phyloP scores from a whole-genome alignment of 805 yeast species.

The Yamadazyma sp. region DNA sequence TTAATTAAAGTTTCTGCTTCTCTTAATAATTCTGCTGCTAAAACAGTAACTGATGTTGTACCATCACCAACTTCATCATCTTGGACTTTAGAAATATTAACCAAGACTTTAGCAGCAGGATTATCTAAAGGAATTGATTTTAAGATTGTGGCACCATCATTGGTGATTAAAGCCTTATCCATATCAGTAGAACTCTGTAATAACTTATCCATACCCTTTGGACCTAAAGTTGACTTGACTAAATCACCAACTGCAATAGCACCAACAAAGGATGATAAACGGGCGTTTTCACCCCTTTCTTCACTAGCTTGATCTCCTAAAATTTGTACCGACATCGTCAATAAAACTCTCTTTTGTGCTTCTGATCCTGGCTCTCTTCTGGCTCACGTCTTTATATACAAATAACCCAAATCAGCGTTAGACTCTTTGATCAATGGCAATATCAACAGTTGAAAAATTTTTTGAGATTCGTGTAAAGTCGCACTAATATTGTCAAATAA shows the following conservation, averaged over 20 bases:
- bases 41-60: constrained; percentile 89
- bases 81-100: constrained; percentile 91
- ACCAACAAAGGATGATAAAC: constrained; percentile 95
- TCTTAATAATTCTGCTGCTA: constrained; percentile 88
- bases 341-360: too few species aligned
- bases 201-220: constrained; percentile 98
- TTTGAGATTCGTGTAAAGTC: too few species aligned
- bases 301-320: constrained; percentile 97
- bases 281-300: constrained; percentile 97
- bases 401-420: too few species aligned
- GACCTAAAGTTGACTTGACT: constrained; percentile 92
- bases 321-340: constrained; percentile 75
- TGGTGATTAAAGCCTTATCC: constrained; percentile 78
- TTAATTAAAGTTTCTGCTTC: constrained; percentile 94
- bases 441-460: too few species aligned
- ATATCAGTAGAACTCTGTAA: constrained; percentile 77
- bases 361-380: too few species aligned
- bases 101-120: constrained; percentile 95
- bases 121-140: constrained; percentile 93
- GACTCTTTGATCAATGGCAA: too few species aligned
- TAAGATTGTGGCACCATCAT: constrained; percentile 97
- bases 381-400: too few species aligned
- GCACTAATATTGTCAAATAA: too few species aligned
- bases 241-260: constrained; percentile 99
- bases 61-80: constrained; percentile 99